Evolutionary conservation across 106 monocot species (phyloP), one percentile per base, ranked within the genome.

Genomic region (Vanilla planifolia): DNA sequence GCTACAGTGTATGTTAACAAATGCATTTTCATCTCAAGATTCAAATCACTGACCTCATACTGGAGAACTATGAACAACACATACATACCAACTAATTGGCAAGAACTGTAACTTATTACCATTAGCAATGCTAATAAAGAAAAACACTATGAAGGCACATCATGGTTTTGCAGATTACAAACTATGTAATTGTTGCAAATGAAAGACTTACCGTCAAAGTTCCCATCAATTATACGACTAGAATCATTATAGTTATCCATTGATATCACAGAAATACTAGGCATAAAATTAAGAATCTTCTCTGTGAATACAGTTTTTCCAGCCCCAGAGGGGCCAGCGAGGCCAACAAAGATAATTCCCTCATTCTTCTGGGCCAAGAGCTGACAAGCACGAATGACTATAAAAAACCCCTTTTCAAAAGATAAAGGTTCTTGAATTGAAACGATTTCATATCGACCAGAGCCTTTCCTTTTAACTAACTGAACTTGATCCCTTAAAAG

Each of bases 201-300:
- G 10, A 15, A 48, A 34, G 55, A 52, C 14, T 77, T 79, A 96
- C 96, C 96, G 77, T 96, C 96, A 63, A 91, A 96, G 66, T 96
- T 96, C 30, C 96, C 96, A 70, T 96, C 96, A 65, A 96, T 64
- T 16, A 96, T 81, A 8, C 96, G 91, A 71, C 87, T 96, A 33
- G 96, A 42, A 63, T 88, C 96, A 75, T 90, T 96, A 29, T 96
- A 96, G 59, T 91, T 91, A 55, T 96, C 96, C 96, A 96, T 96
- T 33, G 96, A 91, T 79, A 96, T 69, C 37, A 96, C 64, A 61
- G 72, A 84, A 67, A 96, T 75, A 64, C 81, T 85, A 14, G 96
- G 96, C 86, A 91, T 91, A 47, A 91, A 91, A 73, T 77, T 96
- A 21, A 96, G 70, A 40, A 96, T 77, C 46, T 96, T 96, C 67